Conservation (phyloP, 176 grass and related monocot genomes). For the Oryza coarctata region DNA sequence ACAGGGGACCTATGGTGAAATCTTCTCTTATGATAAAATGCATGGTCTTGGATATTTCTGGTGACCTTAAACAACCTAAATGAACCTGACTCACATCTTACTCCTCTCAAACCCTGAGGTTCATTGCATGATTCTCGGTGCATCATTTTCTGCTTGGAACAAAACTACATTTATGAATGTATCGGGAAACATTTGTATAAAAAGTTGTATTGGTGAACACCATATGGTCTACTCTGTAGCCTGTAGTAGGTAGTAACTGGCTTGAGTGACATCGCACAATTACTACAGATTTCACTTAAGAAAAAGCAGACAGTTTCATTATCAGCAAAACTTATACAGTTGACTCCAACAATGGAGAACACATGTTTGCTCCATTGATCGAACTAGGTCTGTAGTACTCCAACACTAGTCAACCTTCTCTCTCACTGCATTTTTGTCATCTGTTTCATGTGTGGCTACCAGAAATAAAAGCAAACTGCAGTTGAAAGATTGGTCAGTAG, state of each 20-base stretch:
- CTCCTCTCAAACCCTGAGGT: neutral
- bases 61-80: constrained; percentile 1
- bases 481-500: neutral
- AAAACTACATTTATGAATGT: neutral
- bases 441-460: neutral
- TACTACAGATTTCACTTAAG: neutral
- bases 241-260: neutral
- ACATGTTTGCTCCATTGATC: neutral
- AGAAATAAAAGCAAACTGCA: neutral
- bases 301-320: neutral
- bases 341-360: neutral
- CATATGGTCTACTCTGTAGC: neutral
- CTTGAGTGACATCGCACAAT: neutral
- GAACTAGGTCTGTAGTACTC: neutral
- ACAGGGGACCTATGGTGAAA: neutral
- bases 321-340: neutral
- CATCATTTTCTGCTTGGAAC: neutral
- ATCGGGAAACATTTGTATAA: neutral
- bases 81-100: neutral
- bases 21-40: neutral
- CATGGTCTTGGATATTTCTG: neutral
- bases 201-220: neutral
- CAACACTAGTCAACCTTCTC: neutral
- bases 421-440: neutral
- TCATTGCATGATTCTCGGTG: neutral